Evolutionary conservation across 495 filamentous ascomycete species (phyloP).

Genomic region (Xylaria scruposa): DNA sequence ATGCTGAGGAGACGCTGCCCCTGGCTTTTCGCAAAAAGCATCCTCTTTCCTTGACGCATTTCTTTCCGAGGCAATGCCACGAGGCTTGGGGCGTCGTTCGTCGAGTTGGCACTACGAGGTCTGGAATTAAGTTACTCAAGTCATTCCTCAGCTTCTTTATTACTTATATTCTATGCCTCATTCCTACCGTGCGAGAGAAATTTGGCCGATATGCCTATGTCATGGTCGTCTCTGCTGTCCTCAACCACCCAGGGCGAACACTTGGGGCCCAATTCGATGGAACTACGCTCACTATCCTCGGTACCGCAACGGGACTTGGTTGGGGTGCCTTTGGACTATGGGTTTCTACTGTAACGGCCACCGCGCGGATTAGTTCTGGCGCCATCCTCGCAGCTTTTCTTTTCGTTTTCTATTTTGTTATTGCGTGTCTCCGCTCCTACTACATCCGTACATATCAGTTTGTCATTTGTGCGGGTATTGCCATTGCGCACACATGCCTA

Average conservation of each 20-base stretch:
- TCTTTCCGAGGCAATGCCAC: constrained; percentile 54
- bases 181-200: constrained; percentile 50
- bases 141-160: constrained; percentile 61
- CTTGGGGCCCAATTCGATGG: constrained; percentile 64
- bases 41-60: constrained; percentile 50
- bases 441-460: constrained; percentile 61
- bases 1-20: constrained; percentile 49
- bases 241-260: constrained; percentile 61
- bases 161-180: constrained; percentile 60
- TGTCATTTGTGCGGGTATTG: constrained; percentile 60
- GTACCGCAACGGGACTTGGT: constrained; percentile 61
- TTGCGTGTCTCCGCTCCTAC: constrained; percentile 60
- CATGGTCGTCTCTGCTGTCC: constrained; percentile 57
- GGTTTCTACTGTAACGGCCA: constrained; percentile 54
- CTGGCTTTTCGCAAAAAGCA: constrained; percentile 46
- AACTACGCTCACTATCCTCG: constrained; percentile 56
- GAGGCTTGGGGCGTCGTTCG: constrained; percentile 43
- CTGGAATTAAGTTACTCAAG: constrained; percentile 58
- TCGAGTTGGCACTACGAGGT: constrained; percentile 48
- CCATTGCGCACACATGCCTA: constrained; percentile 59
- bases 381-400: constrained; percentile 60
- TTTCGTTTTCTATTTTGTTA: constrained; percentile 55
- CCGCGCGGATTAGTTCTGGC: constrained; percentile 55
- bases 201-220: constrained; percentile 62
- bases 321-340: constrained; percentile 61